phyloP scores from a whole-genome alignment of 2,329 filamentous ascomycete species.

The Cytospora chrysosperma region DNA sequence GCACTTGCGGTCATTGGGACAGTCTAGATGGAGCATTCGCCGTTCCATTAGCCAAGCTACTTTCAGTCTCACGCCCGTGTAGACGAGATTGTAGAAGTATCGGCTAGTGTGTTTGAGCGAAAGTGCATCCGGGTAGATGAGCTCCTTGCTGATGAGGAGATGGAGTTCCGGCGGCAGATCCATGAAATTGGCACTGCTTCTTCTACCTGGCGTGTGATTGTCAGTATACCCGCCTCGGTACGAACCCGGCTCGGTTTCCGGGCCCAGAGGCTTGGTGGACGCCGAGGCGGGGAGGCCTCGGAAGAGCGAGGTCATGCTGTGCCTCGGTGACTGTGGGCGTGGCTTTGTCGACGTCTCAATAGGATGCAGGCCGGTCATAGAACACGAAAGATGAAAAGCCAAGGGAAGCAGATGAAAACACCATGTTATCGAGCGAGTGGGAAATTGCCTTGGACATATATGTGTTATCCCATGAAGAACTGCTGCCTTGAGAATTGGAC shows the following conservation, averaged over 20 bases:
- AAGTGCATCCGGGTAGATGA: constrained; percentile 69
- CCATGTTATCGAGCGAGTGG: too few species aligned
- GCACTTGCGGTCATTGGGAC: constrained; percentile 58
- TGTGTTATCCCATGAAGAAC: background rate
- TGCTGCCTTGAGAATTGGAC: constrained; percentile 19
- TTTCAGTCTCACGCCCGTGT: constrained; percentile 65
- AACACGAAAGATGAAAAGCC: background rate
- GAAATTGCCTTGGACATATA: background rate
- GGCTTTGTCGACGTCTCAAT: background rate
- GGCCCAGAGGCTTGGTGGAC: background rate
- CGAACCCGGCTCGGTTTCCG: background rate
- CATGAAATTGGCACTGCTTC: constrained; percentile 38
- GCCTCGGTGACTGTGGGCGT: background rate
- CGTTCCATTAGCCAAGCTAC: constrained; percentile 68
- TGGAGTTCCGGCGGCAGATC: constrained; percentile 67
- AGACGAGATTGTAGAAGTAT: constrained; percentile 63
- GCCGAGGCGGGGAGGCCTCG: background rate
- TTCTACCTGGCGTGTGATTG: background rate
- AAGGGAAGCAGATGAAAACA: background rate
- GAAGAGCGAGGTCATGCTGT: constrained; percentile 8
- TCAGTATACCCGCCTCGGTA: background rate
- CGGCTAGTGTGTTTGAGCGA: constrained; percentile 66
- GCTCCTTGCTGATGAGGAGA: constrained; percentile 56
- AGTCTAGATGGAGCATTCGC: constrained; percentile 61
- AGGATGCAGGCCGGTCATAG: background rate